Percentiles rank a stretch among this genome's conserved stretches.
These are phyloP conservation scores for Rhizopogon vesiculosus DNA, from an alignment of 768 basidiomycete species.

Conservation along the genomic window DNA sequence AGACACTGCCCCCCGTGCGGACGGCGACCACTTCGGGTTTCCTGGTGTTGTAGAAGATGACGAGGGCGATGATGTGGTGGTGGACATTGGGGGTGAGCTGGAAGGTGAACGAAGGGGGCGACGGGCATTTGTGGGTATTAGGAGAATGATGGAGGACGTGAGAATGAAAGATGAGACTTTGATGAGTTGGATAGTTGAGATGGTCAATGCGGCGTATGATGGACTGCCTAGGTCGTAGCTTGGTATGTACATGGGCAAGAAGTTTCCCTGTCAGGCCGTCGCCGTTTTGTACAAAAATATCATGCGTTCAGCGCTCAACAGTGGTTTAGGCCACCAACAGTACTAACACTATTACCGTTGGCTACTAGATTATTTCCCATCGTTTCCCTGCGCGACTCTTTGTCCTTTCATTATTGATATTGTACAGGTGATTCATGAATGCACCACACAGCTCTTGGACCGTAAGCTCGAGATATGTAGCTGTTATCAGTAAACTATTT, in stretches of 20 bases:
- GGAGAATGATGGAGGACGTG: conserved; percentile 59
- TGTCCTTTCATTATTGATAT: not conserved
- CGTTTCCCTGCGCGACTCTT: not conserved
- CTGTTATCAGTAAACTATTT: conserved; percentile 45
- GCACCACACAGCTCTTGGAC: conserved; percentile 9
- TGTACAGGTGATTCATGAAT: conserved; percentile 11
- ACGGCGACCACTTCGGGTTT: conserved; percentile 87
- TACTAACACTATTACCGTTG: not conserved
- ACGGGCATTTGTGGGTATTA: conserved; percentile 61
- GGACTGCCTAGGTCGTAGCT: conserved; percentile 21
- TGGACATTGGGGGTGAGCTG: conserved; percentile 37
- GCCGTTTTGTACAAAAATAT: not conserved
- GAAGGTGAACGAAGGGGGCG: conserved; percentile 72
- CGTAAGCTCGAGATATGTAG: conserved; percentile 44
- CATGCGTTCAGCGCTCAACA: not conserved
- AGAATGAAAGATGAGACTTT: conserved; percentile 59
- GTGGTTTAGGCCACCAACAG: not conserved
- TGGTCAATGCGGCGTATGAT: conserved; percentile 46
- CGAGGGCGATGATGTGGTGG: conserved; percentile 47
- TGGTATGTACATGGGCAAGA: not conserved
- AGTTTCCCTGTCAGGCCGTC: too few species aligned
- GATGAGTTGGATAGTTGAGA: conserved; percentile 56
- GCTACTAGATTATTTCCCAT: not conserved
- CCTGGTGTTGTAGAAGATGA: conserved; percentile 76
- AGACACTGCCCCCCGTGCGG: conserved; percentile 62